Conservation (phyloP, 345 rosid genomes). For the Pistacia atlantica region DNA sequence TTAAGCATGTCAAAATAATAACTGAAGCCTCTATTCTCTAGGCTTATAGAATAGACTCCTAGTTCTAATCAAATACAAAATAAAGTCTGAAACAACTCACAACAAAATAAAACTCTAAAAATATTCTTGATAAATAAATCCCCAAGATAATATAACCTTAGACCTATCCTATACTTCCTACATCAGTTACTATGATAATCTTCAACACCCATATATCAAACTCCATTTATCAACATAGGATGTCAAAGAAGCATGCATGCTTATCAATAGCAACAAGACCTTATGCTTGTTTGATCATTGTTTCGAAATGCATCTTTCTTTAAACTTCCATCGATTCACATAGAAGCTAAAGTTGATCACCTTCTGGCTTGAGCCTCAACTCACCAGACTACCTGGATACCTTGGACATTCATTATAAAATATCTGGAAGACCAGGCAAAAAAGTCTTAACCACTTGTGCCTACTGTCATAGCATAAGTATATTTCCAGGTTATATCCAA, state of each 20-base stretch:
- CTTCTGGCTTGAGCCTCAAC: neutral
- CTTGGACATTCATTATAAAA: neutral
- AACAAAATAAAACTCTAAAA: no score
- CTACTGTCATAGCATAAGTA: neutral
- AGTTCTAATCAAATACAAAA: no score
- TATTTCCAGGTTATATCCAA: constrained; percentile 10
- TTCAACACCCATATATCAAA: neutral
- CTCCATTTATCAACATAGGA: neutral
- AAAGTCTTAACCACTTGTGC: neutral
- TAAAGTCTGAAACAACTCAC: no score
- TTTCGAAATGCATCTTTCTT: neutral
- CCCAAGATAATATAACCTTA: no score
- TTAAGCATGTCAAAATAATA: no score
- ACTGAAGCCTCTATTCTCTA: no score
- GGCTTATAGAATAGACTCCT: no score
- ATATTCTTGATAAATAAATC: no score
- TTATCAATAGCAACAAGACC: neutral
- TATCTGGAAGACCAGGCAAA: constrained; percentile 7
- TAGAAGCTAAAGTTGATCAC: neutral
- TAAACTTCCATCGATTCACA: neutral
- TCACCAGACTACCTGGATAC: neutral
- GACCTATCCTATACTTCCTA: no score
- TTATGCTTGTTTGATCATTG: neutral
- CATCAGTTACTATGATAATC: neutral
- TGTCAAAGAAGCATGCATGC: neutral